Evolutionary conservation across 805 yeast species (phyloP).

Genomic region (Sugiyamaella floridensis): DNA sequence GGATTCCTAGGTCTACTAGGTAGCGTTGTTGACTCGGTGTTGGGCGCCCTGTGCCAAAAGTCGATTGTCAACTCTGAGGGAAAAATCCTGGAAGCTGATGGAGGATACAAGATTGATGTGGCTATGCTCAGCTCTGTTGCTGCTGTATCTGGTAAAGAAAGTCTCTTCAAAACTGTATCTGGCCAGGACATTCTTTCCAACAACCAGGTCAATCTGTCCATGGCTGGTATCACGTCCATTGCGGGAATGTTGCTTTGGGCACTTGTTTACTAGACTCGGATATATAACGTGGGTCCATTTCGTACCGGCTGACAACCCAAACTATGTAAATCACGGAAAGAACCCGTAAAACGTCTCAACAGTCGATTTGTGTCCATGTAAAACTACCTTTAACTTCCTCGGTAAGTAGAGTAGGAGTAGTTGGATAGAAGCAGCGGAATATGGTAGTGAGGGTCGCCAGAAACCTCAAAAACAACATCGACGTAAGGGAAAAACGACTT

Average conservation of each 20-base stretch:
- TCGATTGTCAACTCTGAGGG: constrained; percentile 32
- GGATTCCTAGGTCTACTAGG: constrained; percentile 34
- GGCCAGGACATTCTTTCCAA: constrained; percentile 36
- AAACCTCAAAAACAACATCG: constrained; percentile 67
- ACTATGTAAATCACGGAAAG: too few relatives aligned
- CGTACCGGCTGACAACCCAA: too few relatives aligned
- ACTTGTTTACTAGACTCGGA: neutral
- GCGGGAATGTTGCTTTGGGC: constrained; percentile 27
- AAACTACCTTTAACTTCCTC: constrained; percentile 70
- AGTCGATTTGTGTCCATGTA: too few relatives aligned
- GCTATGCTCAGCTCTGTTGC: neutral
- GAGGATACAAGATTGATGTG: constrained; percentile 19
- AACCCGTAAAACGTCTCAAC: too few relatives aligned
- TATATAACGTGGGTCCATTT: neutral
- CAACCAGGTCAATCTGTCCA: constrained; percentile 35
- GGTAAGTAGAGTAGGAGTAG: constrained; percentile 82
- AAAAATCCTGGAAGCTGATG: constrained; percentile 32
- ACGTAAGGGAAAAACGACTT: constrained; percentile 81
- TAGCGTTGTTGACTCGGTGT: constrained; percentile 35
- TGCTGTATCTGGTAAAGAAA: constrained; percentile 5
- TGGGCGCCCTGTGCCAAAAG: constrained; percentile 38
- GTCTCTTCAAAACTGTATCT: constrained; percentile 24
- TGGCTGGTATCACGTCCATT: constrained; percentile 29
- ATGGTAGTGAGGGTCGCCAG: constrained; percentile 76
- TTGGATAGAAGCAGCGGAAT: constrained; percentile 80